Conservation (phyloP, 495 filamentous ascomycete species). For the Penicillium robsamsonii region DNA sequence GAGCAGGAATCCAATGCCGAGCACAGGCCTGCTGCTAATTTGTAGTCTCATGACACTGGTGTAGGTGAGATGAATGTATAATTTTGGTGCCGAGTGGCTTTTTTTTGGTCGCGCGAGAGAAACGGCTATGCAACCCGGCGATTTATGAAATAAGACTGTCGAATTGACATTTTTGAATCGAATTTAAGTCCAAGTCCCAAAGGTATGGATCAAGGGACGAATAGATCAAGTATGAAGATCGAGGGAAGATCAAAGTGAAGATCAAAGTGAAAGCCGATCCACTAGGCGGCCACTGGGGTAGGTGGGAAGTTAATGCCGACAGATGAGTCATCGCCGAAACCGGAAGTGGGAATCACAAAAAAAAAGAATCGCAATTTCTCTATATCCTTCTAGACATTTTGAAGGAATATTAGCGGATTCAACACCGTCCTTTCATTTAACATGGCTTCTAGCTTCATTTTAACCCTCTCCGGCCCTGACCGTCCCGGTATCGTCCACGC, state of each 20-base stretch:
- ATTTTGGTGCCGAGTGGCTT: not conserved
- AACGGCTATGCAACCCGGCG: not conserved
- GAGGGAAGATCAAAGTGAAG: not conserved
- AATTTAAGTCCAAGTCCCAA: not conserved
- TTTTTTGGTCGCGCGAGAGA: not conserved
- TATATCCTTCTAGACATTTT: not conserved
- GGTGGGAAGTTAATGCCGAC: not conserved
- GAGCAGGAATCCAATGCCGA: not conserved
- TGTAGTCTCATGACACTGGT: not conserved
- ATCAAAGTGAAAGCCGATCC: not conserved
- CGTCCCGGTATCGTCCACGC: conserved; percentile 73
- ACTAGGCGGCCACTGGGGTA: no score
- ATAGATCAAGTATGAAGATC: no score
- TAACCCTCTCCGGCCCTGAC: conserved; percentile 74
- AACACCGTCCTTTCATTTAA: conserved; percentile 33
- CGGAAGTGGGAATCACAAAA: conserved; percentile 6
- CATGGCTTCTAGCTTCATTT: conserved; percentile 57
- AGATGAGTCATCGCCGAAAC: conserved; percentile 10
- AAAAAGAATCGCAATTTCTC: not conserved
- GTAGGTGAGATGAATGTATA: not conserved
- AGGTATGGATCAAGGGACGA: no score
- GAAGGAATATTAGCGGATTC: conserved; percentile 22
- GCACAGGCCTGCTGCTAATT: not conserved
- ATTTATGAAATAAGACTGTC: not conserved
- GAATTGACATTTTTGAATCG: not conserved